A percentile compares a stretch with the other conserved stretches of the same genome.
phyloP scores from a whole-genome alignment of 1,139 yeast genomes.

The Ogataea hybrid region DNA sequence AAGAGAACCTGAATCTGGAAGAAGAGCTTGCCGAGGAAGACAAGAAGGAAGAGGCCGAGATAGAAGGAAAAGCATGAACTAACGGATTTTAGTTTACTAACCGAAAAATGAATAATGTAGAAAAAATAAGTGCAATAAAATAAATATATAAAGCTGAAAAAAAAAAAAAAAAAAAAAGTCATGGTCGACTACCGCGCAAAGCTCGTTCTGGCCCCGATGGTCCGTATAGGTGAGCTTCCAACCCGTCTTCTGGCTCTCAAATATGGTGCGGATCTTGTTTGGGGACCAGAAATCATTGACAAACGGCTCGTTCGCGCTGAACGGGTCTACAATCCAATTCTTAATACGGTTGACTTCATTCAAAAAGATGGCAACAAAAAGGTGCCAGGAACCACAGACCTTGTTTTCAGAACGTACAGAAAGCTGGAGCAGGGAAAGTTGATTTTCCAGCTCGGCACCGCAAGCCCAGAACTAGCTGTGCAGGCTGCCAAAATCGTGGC shows the following conservation, averaged over 20 bases:
- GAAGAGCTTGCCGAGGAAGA: conserved; percentile 37
- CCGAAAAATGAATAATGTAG: neutral
- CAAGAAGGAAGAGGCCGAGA: neutral
- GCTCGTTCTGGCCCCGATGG: conserved; percentile 93
- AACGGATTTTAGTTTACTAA: neutral
- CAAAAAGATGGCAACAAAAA: conserved; percentile 37
- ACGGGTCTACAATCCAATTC: conserved; percentile 51
- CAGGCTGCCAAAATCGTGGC: conserved; percentile 81
- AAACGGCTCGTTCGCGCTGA: conserved; percentile 72
- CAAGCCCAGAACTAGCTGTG: conserved; percentile 81
- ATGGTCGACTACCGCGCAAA: conserved; percentile 62
- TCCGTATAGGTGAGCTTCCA: conserved; percentile 92
- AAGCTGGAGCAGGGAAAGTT: conserved; percentile 57
- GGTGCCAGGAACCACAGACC: conserved; percentile 41
- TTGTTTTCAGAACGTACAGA: conserved; percentile 71
- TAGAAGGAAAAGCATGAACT: neutral
- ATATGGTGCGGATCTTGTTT: conserved; percentile 90
- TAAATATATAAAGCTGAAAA: neutral
- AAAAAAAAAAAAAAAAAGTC: neutral
- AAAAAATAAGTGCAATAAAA: neutral
- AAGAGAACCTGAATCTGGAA: conserved; percentile 69
- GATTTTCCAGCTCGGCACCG: conserved; percentile 88
- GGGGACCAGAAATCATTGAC: conserved; percentile 95
- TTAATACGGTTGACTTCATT: conserved; percentile 62
- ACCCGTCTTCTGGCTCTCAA: conserved; percentile 73